Conservation (phyloP, 2,329 filamentous ascomycete genomes). For the Phialemonium atrogriseum region DNA sequence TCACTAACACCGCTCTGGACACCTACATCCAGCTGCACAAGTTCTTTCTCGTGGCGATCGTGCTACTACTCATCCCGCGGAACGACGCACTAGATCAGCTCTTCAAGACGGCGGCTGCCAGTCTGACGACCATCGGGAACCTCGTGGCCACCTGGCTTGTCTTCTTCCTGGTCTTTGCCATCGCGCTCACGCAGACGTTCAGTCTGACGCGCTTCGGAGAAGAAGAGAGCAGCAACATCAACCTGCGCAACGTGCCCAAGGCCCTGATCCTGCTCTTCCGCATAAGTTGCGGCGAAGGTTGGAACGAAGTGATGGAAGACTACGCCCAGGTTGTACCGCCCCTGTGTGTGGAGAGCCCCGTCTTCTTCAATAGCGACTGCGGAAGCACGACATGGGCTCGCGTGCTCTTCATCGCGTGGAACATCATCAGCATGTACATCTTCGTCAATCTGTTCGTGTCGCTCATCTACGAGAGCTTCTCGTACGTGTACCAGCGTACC, state of each 20-base stretch:
- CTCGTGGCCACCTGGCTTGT: conserved; percentile 95
- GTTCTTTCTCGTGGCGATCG: conserved; percentile 83
- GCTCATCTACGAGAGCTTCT: conserved; percentile 98
- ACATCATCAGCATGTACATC: conserved; percentile 99
- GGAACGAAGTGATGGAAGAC: conserved; percentile 97
- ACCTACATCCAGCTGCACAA: conserved; percentile 80
- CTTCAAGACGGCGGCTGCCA: conserved; percentile 96
- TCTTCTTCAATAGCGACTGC: conserved; percentile 85
- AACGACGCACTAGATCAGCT: conserved; percentile 97
- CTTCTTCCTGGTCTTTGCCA: conserved; percentile 91
- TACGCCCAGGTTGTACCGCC: conserved; percentile 74
- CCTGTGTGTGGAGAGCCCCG: conserved; percentile 62
- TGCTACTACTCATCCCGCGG: conserved; percentile 83
- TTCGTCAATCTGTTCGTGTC: conserved; percentile 98
- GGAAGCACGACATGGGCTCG: conserved; percentile 85
- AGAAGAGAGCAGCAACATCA: conserved; percentile 69
- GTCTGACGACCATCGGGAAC: conserved; percentile 83
- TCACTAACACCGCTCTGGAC: conserved; percentile 51
- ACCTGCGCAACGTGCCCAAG: conserved; percentile 90
- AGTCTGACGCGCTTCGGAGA: conserved; percentile 81
- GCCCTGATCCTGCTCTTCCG: conserved; percentile 88
- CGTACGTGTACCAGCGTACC: conserved; percentile 95
- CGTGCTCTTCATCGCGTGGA: conserved; percentile 89
- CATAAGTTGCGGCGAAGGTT: conserved; percentile 89
- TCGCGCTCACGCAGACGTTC: conserved; percentile 92